Percentiles rank a stretch among this genome's conserved stretches.
Evolutionary conservation across 306 rosid genomes (phyloP).

Genomic region (Inga laurina): DNA sequence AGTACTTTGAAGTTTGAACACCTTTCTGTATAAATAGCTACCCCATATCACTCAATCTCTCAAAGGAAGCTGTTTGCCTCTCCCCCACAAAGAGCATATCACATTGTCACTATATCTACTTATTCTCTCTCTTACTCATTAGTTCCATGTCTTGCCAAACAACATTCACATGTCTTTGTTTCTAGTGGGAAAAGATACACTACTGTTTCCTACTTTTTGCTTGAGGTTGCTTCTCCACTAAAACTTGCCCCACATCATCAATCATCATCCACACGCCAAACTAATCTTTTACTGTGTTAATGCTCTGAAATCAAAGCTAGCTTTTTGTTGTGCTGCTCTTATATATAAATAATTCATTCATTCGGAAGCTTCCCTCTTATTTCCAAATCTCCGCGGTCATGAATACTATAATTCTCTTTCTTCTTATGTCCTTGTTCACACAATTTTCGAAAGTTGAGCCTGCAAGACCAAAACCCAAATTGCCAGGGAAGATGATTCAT

Average conservation of each 20-base stretch:
- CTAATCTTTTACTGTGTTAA: constrained; percentile 44
- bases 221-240: constrained; percentile 51
- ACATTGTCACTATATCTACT: constrained; percentile 8
- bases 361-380: constrained; percentile 23
- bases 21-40: constrained; percentile 30
- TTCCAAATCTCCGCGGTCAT: constrained; percentile 36
- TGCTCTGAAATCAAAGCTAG: constrained; percentile 41
- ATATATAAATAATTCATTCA: constrained; percentile 30
- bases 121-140: constrained; percentile 73
- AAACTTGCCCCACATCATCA: constrained; percentile 47
- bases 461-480: constrained; percentile 46
- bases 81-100: constrained; percentile 32
- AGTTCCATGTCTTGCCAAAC: constrained; percentile 62
- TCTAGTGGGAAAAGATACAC: constrained; percentile 52
- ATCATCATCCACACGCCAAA: constrained; percentile 56
- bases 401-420: constrained; percentile 51
- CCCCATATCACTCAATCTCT: constrained; percentile 8
- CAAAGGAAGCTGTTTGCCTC: constrained; percentile 15
- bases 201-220: constrained; percentile 40
- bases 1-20: too few relatives aligned
- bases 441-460: constrained; percentile 56
- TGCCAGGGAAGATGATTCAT: constrained; percentile 32
- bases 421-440: constrained; percentile 51
- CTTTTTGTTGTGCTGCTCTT: not conserved
- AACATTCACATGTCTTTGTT: constrained; percentile 90